Evolutionary conservation across 2,329 filamentous ascomycete species (phyloP), one percentile per base, ranked within the genome.

Genomic region (Alternaria solani): DNA sequence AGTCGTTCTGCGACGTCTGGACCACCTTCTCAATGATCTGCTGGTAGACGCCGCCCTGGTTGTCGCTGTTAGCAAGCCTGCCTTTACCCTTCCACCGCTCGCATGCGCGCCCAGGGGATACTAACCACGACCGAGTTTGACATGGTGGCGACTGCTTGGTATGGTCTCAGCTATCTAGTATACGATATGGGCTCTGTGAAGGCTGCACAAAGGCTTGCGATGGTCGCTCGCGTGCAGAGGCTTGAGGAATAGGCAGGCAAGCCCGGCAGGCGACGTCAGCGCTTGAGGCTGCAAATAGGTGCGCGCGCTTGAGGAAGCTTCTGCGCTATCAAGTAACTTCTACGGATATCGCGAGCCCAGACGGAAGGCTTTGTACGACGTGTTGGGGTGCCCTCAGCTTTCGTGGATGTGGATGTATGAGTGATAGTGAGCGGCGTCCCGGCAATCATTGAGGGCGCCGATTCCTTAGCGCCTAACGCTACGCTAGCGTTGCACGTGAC

Each of bases 1-100:
- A 98, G 81, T 98, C 95, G 75, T 94, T 91, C 75, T 92, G 88
- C 75, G 94, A 97, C 69, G 78, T 76, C 51, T 73, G 68, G 61
- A 83, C 77, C 62, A 84, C 82, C 72, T 91, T 91, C 71, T 94
- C 90, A 80, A 98, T 92, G 77, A 99, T 93, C 82, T 95, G 92
- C 80, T 89, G 85, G 80, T 97, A 99, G 75, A 98, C 90, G 68
- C 83, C 82, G 74, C 95, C 95, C 83, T 78, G 52, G 61, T 59
- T 28, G 65, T 71, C 60, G 70, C 69, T 65, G 73, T 78, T 63
- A 77, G 76, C 72, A 64, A 56, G 57, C 51, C 57, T 64, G 54
- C 63, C 57, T 52, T 62, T 59, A 55, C 59, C 57, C 54, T 57
- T 54, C 16, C 51, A 55, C 63, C 61, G 58, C 61, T 55, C 57